Conservation (phyloP, 805 yeast genomes). For the Pichia phayaonensis region DNA sequence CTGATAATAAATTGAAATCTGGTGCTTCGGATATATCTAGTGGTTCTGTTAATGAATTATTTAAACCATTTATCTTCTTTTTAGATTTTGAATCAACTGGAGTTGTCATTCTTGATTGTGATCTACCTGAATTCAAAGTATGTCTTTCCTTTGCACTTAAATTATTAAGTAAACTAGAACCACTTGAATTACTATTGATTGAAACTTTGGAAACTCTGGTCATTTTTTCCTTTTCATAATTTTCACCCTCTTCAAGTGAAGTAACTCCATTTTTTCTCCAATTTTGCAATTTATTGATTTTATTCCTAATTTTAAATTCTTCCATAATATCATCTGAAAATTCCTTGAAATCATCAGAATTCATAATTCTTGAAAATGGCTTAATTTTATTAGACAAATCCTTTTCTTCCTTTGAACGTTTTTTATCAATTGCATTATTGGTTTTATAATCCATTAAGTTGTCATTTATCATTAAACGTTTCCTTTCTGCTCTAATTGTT, state of each 20-base stretch:
- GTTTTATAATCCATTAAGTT: slow-evolving; percentile 77
- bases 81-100: slow-evolving; percentile 14
- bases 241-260: slow-evolving; percentile 70
- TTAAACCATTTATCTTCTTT: slow-evolving; percentile 21
- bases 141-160: slow-evolving; percentile 23
- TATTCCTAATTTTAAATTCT: slow-evolving; percentile 70
- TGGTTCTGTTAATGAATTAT: slow-evolving; percentile 34
- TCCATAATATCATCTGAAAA: slow-evolving; percentile 67
- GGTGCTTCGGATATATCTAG: slow-evolving; percentile 70
- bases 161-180: slow-evolving; percentile 7
- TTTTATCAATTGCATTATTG: slow-evolving; percentile 75
- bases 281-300: slow-evolving; percentile 85
- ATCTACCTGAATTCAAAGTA: slow-evolving; percentile 25
- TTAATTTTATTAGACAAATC: slow-evolving; percentile 70
- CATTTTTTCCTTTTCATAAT: slow-evolving; percentile 82
- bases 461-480: slow-evolving; percentile 72
- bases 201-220: slow-evolving; percentile 39
- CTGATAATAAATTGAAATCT: slow-evolving; percentile 73
- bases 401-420: slow-evolving; percentile 81
- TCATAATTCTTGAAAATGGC: slow-evolving; percentile 74
- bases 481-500: slow-evolving; percentile 88
- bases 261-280: slow-evolving; percentile 90
- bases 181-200: slow-evolving; percentile 8
- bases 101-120: slow-evolving; percentile 25
- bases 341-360: slow-evolving; percentile 69